Conservation (phyloP, 176 grass and related monocot species). For the Oryza brachyantha region DNA sequence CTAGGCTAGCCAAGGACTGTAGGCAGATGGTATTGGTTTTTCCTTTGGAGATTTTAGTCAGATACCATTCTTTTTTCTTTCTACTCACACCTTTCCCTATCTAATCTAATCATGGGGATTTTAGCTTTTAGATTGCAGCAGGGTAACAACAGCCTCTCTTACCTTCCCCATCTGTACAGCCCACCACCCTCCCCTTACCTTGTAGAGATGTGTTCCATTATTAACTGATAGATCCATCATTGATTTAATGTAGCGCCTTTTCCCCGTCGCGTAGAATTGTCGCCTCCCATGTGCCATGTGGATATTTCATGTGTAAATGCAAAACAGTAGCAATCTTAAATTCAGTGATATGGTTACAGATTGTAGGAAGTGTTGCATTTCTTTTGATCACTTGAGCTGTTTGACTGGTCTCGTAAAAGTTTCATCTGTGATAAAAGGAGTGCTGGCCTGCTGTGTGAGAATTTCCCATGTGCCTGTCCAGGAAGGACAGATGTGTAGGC, state of each 20-base stretch:
- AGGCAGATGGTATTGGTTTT: slow-evolving; percentile 36
- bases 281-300: slow-evolving; percentile 8
- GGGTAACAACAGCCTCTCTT: slow-evolving; percentile 45
- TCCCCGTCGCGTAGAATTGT: slow-evolving; percentile 19
- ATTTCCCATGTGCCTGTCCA: too few species aligned
- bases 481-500: too few species aligned
- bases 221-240: slow-evolving; percentile 52
- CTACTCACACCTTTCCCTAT: slow-evolving; percentile 54
- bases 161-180: slow-evolving; percentile 57
- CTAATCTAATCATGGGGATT: slow-evolving; percentile 44
- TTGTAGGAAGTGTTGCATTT: slow-evolving; percentile 7
- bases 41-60: slow-evolving; percentile 47
- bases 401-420: too few species aligned
- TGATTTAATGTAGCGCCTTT: slow-evolving; percentile 53
- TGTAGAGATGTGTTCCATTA: slow-evolving; percentile 69
- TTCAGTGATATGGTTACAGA: slow-evolving; percentile 26
- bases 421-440: too few species aligned
- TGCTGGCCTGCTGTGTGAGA: too few species aligned
- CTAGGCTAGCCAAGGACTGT: slow-evolving; percentile 61
- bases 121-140: slow-evolving; percentile 61
- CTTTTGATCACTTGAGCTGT: not conserved
- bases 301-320: slow-evolving; percentile 43
- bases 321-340: slow-evolving; percentile 30
- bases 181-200: not conserved
- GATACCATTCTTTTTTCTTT: slow-evolving; percentile 57